Conservation (phyloP, 192 early-diverging fungal genomes). For the Mortierella antarctica region DNA sequence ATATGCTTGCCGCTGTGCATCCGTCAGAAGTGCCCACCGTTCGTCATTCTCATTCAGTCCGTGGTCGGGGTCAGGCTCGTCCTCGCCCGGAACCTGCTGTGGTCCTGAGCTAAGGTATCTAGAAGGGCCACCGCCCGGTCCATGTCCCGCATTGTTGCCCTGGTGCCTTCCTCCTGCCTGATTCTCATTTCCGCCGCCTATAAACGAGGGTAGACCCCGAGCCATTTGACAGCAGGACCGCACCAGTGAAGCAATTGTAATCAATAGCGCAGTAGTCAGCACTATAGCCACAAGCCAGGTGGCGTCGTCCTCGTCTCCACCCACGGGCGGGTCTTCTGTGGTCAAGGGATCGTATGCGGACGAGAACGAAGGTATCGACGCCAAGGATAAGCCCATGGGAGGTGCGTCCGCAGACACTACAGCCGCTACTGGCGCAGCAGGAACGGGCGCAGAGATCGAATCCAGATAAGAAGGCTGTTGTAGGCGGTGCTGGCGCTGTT, state of each 20-base stretch:
- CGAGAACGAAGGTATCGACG: conserved; percentile 15
- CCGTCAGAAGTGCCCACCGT: conserved; percentile 34
- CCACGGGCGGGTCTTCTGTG: background rate
- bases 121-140: conserved; percentile 4
- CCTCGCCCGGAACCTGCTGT: conserved; percentile 32
- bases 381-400: background rate
- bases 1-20: conserved; percentile 38
- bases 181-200: conserved; percentile 1
- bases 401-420: too few relatives aligned
- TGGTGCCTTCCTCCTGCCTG: background rate
- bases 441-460: conserved; percentile 2
- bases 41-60: conserved; percentile 42
- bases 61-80: conserved; percentile 30
- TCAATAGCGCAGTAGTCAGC: conserved; percentile 9
- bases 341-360: background rate
- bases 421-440: background rate
- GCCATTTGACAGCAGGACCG: conserved; percentile 22
- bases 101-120: conserved; percentile 30
- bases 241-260: conserved; percentile 14
- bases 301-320: conserved; percentile 24
- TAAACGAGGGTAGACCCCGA: conserved; percentile 10
- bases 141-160: conserved; percentile 10
- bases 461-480: conserved; percentile 17
- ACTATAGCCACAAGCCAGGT: conserved; percentile 33
- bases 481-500: background rate